Evolutionary conservation across 2,329 filamentous ascomycete species (phyloP).

Genomic region (Metarhizium anisopliae): DNA sequence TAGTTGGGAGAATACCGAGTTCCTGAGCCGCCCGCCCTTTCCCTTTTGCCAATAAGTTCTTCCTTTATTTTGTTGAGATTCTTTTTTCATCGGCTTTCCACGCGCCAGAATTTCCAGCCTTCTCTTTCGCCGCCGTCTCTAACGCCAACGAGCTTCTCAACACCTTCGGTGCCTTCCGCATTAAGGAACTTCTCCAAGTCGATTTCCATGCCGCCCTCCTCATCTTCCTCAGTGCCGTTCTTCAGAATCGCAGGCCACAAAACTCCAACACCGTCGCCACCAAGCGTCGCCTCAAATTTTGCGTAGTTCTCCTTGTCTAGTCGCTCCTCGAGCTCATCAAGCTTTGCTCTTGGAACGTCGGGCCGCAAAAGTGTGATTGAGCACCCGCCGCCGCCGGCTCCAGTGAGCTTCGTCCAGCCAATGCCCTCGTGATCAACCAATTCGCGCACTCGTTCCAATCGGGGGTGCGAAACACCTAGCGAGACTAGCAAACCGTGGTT

Average conservation of each 20-base stretch:
- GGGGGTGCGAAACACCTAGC: constrained; percentile 87
- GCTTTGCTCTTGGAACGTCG: constrained; percentile 43
- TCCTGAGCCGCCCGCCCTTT: not conserved
- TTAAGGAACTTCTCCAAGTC: constrained; percentile 76
- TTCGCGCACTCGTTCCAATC: constrained; percentile 84
- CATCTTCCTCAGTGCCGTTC: constrained; percentile 70
- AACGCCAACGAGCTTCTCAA: constrained; percentile 82
- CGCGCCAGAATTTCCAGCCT: constrained; percentile 82
- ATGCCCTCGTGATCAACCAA: constrained; percentile 81
- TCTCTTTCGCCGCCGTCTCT: constrained; percentile 59
- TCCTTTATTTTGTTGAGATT: not conserved
- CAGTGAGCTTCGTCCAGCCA: constrained; percentile 96
- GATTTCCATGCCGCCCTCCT: constrained; percentile 82
- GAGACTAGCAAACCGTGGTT: constrained; percentile 92
- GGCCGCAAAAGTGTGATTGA: constrained; percentile 84
- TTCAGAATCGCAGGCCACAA: constrained; percentile 87
- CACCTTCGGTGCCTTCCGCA: constrained; percentile 73
- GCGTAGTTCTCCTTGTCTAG: constrained; percentile 66
- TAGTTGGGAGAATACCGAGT: not conserved
- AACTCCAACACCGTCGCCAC: constrained; percentile 88
- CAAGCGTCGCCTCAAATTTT: constrained; percentile 81
- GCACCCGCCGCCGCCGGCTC: constrained; percentile 90
- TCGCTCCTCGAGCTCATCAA: constrained; percentile 55
- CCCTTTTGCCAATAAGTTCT: not conserved
- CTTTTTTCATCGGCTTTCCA: constrained; percentile 34